Evolutionary conservation across 495 filamentous ascomycete species (phyloP).

Genomic region (Endocarpon pusillum): DNA sequence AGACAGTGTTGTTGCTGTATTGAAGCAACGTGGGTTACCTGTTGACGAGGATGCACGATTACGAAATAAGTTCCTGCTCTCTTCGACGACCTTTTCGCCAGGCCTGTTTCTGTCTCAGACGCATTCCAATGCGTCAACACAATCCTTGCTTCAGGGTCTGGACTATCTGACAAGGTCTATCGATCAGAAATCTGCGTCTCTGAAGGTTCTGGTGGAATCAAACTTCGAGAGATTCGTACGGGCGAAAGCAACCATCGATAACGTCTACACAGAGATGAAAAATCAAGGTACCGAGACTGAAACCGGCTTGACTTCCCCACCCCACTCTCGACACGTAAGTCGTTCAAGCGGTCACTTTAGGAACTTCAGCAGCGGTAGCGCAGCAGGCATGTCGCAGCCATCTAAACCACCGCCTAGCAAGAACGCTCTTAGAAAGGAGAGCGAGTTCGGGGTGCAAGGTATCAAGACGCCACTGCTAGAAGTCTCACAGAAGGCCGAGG

Average conservation of each 20-base stretch:
- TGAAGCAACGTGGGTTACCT: constrained; percentile 57
- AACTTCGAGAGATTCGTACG: constrained; percentile 96
- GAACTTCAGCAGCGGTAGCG: constrained; percentile 29
- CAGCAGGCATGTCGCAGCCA: constrained; percentile 15
- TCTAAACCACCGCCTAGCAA: constrained; percentile 36
- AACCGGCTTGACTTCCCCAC: constrained; percentile 18
- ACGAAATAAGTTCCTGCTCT: constrained; percentile 82
- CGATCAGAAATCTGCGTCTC: constrained; percentile 86
- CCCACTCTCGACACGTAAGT: constrained; percentile 43
- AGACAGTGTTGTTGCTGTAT: constrained; percentile 65
- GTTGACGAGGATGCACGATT: constrained; percentile 72
- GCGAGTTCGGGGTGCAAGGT: constrained; percentile 81
- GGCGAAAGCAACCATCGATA: constrained; percentile 92
- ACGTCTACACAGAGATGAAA: constrained; percentile 96
- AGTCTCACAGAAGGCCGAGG: constrained; percentile 82
- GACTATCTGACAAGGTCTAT: constrained; percentile 75
- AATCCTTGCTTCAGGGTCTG: constrained; percentile 60
- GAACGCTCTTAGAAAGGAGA: constrained; percentile 82
- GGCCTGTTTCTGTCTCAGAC: constrained; percentile 81
- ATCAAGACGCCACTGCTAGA: constrained; percentile 78
- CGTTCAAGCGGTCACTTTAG: constrained; percentile 47
- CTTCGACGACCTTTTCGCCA: constrained; percentile 88
- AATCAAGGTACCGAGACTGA: constrained; percentile 57
- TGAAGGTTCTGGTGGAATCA: constrained; percentile 89
- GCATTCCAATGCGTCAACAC: constrained; percentile 66